phyloP scores from a whole-genome alignment of 345 rosid species.

The Citrus unshiu region DNA sequence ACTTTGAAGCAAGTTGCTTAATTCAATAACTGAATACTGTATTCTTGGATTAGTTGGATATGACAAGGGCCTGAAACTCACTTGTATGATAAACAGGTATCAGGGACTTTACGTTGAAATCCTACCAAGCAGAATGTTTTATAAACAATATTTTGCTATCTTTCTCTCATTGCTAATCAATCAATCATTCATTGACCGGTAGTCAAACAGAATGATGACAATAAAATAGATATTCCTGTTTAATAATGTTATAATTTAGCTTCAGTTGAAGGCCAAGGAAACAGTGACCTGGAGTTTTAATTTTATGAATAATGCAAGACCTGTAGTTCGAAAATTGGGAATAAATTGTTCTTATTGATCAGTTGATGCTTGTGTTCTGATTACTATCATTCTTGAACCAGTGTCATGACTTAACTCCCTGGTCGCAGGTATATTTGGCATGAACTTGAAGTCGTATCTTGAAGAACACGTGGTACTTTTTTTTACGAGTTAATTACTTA shows the following conservation, averaged over 20 bases:
- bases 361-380: background rate
- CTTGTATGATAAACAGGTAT: background rate
- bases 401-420: background rate
- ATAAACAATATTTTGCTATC: no score
- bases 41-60: no score
- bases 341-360: background rate
- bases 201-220: background rate
- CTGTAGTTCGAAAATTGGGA: background rate
- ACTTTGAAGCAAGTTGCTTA: background rate
- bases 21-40: background rate
- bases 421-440: conserved; percentile 86
- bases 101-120: no score
- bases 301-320: background rate
- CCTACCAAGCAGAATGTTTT: background rate
- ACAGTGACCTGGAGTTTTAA: background rate
- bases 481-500: background rate
- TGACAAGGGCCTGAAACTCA: background rate
- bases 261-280: background rate
- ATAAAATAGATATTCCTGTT: background rate
- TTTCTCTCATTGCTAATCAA: background rate
- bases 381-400: background rate
- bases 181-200: background rate
- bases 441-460: conserved; percentile 94
- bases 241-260: background rate
- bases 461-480: conserved; percentile 80